Conservation (phyloP, 2,329 filamentous ascomycete genomes). For the Ophiocordyceps sinensis region DNA sequence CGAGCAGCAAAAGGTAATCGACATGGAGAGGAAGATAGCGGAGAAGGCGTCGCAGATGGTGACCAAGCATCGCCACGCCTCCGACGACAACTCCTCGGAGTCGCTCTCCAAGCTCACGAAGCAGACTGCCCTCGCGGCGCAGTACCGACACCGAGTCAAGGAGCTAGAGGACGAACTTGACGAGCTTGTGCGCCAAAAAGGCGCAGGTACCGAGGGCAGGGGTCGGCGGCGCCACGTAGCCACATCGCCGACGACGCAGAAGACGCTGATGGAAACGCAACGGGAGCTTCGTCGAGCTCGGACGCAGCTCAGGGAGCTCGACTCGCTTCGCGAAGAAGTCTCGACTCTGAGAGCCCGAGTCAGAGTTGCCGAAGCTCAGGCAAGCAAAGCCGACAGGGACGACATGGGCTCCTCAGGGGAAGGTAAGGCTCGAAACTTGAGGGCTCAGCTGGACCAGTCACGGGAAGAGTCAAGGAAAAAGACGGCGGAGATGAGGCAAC, state of each 20-base stretch:
- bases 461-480: conserved; percentile 30
- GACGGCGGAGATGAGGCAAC: conserved; percentile 31
- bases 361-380: conserved; percentile 24
- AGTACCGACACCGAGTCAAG: conserved; percentile 45
- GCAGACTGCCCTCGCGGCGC: conserved; percentile 40
- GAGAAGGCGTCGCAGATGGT: conserved; percentile 44
- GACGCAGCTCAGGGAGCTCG: conserved; percentile 37
- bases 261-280: conserved; percentile 35
- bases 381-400: conserved; percentile 16
- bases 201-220: conserved; percentile 16
- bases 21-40: conserved; percentile 48
- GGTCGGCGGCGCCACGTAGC: conserved; percentile 21
- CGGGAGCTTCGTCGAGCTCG: conserved; percentile 39
- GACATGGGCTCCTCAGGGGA: conserved; percentile 11
- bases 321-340: conserved; percentile 37
- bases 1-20: conserved; percentile 49
- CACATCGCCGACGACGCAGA: conserved; percentile 34
- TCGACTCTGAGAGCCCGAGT: conserved; percentile 35
- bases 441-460: conserved; percentile 26
- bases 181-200: conserved; percentile 21
- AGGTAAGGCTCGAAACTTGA: conserved; percentile 20
- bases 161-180: conserved; percentile 39
- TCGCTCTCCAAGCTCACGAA: conserved; percentile 39
- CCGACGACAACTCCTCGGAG: conserved; percentile 29
- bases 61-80: conserved; percentile 15